These are phyloP conservation scores for Pterocarpus macrocarpus DNA, from an alignment of 306 rosid species.

Conservation along the genomic window DNA sequence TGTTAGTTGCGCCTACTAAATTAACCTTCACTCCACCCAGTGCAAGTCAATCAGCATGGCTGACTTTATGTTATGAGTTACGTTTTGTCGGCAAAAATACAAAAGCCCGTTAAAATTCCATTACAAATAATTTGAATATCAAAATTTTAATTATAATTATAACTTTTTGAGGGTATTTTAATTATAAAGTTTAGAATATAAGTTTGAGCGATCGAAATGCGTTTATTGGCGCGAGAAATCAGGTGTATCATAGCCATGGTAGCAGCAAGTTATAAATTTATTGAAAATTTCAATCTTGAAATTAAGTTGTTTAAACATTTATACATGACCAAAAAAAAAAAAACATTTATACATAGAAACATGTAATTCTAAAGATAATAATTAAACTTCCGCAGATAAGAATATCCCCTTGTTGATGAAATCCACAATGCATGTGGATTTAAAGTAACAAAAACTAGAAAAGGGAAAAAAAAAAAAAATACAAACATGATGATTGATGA, in stretches of 20 bases:
- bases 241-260: not conserved
- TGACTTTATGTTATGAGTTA: no score
- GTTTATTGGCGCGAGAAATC: not conserved
- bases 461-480: not conserved
- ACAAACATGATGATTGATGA: not conserved
- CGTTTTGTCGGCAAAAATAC: no score
- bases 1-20: no score
- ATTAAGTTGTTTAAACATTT: not conserved
- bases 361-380: not conserved
- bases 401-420: constrained; percentile 16
- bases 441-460: not conserved
- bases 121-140: not conserved
- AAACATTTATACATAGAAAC: not conserved
- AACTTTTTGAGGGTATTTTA: not conserved
- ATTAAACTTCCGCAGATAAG: not conserved
- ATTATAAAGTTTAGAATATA: not conserved
- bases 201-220: not conserved
- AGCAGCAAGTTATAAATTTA: not conserved
- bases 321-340: no score
- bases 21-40: no score
- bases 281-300: not conserved
- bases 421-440: constrained; percentile 36
- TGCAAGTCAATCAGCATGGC: no score
- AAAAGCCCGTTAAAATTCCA: no score
- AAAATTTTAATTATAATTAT: not conserved